Conservation (phyloP, 2,329 filamentous ascomycete genomes). For the Colletotrichum graminicola region DNA sequence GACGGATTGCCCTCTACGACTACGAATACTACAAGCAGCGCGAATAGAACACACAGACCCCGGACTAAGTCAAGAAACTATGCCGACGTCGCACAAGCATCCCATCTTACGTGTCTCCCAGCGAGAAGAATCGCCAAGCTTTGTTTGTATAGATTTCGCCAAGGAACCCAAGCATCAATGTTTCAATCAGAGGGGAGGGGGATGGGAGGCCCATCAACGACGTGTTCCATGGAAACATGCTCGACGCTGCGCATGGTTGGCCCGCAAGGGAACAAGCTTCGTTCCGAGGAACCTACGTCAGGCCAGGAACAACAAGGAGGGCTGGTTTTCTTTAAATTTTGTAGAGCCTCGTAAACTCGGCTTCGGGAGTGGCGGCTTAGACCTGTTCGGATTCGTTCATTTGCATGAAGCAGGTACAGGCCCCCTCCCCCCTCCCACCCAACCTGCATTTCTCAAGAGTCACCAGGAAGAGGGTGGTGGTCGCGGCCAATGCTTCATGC, state of each 20-base stretch:
- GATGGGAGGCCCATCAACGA: background rate
- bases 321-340: background rate
- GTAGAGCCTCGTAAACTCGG: slow-evolving; percentile 10
- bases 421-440: slow-evolving; percentile 15
- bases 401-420: slow-evolving; percentile 29
- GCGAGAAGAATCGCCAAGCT: slow-evolving; percentile 1
- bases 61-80: slow-evolving; percentile 34
- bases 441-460: slow-evolving; percentile 25
- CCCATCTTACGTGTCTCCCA: slow-evolving; percentile 12
- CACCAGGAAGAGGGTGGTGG: slow-evolving; percentile 7
- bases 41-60: slow-evolving; percentile 34
- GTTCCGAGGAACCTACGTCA: background rate
- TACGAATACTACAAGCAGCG: background rate
- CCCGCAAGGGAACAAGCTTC: background rate
- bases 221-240: background rate
- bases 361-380: background rate
- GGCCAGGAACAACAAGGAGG: background rate
- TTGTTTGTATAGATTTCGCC: slow-evolving; percentile 17
- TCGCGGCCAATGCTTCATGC: slow-evolving; percentile 38
- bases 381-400: slow-evolving; percentile 1
- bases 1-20: background rate
- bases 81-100: slow-evolving; percentile 41
- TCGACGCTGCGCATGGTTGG: background rate
- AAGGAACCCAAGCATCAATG: background rate
- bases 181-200: background rate